A percentile compares a stretch with the other conserved stretches of the same genome.
Evolutionary conservation across 73 alveolate species (phyloP).

Genomic region (Paramecium sonneborni): DNA sequence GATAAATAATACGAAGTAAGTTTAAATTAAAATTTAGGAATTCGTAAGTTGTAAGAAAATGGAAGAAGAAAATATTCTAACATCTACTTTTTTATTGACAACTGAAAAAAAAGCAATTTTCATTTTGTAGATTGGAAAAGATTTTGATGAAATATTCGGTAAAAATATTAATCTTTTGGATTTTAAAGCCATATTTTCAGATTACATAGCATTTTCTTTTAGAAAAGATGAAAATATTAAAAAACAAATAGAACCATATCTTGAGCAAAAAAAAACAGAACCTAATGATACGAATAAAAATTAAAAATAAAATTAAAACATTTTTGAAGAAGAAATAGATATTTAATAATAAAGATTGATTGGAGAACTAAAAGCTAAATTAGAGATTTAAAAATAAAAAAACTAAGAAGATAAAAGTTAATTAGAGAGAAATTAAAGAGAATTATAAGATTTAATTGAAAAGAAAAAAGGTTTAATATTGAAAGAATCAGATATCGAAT

Average conservation of each 20-base stretch:
- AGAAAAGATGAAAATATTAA: neutral
- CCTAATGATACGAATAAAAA: neutral
- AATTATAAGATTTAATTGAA: neutral
- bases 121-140: neutral
- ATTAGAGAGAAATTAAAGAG: neutral
- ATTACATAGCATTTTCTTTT: neutral
- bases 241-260: neutral
- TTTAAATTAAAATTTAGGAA: neutral
- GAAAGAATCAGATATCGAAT: neutral
- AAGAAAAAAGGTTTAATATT: neutral
- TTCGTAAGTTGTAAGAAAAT: neutral
- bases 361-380: slow-evolving; percentile 4
- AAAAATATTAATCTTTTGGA: neutral
- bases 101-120: neutral
- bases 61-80: neutral
- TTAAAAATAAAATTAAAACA: neutral
- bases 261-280: neutral
- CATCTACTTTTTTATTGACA: neutral
- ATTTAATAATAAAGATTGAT: neutral
- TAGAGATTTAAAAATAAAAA: neutral
- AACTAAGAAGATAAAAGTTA: neutral
- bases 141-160: neutral
- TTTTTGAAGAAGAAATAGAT: slow-evolving; percentile 8
- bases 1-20: neutral
- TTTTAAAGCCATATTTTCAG: neutral